phyloP scores from a whole-genome alignment of 805 yeast genomes.

The Ogataea nitratoaversa region DNA sequence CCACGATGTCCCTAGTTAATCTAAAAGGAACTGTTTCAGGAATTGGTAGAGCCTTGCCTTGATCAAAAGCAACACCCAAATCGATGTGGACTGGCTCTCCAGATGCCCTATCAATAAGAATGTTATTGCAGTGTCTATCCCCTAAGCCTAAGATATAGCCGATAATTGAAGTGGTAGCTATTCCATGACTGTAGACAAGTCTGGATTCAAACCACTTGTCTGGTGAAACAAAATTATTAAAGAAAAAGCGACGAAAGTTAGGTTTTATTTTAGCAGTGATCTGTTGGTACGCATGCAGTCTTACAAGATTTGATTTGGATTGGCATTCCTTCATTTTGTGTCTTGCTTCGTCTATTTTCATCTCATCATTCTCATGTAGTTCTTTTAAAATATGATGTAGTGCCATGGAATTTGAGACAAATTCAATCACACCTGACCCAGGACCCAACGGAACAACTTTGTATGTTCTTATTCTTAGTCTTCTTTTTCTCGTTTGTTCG shows the following conservation, averaged over 20 bases:
- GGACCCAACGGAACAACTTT: conserved; percentile 89
- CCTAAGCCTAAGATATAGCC: conserved; percentile 91
- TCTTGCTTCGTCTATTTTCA: conserved; percentile 57
- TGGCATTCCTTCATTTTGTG: conserved; percentile 58
- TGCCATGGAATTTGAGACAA: conserved; percentile 73
- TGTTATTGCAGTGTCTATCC: conserved; percentile 90
- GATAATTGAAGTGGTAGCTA: conserved; percentile 80
- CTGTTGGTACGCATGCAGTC: conserved; percentile 42
- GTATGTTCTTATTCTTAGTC: conserved; percentile 71
- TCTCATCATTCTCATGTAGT: conserved; percentile 51
- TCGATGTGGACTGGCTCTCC: conserved; percentile 97
- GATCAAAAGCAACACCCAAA: conserved; percentile 94
- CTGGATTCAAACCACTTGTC: conserved; percentile 71
- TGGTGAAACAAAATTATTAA: conserved; percentile 59
- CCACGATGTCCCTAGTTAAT: conserved; percentile 83
- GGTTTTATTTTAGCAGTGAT: conserved; percentile 58
- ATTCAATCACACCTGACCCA: conserved; percentile 82
- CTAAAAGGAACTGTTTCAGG: conserved; percentile 96
- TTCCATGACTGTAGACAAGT: conserved; percentile 63
- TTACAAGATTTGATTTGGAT: conserved; percentile 36
- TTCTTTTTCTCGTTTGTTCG: conserved; percentile 51
- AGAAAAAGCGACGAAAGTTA: conserved; percentile 65
- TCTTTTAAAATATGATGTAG: conserved; percentile 64
- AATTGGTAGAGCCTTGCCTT: conserved; percentile 74
- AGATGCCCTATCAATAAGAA: conserved; percentile 68